Base-by-base conservation (phyloP, 176 grass and related monocot genomes). In the Cenchrus americanus region DNA sequence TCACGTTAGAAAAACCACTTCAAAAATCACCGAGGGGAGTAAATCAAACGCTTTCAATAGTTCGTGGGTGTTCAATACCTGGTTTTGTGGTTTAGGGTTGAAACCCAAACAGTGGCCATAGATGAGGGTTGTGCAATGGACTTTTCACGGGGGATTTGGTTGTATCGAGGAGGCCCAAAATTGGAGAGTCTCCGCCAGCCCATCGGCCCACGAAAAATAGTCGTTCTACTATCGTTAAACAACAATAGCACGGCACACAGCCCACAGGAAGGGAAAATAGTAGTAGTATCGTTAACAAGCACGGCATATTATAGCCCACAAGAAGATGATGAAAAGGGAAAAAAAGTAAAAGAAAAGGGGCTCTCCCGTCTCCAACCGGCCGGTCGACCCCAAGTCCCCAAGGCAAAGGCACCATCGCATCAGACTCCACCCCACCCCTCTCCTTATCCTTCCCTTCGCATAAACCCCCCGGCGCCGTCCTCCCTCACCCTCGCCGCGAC, bases 381-480 rank as follows among this genome's bases (percentile, higher is more conserved):
- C 6, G 13, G 47, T 11, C 54, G 21, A 58, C 54, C 19, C 52
- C 19, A 58, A 58, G 19, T 53, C 24, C 46, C 15, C 71, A 10
- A 11, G 72, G 6, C 52, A 13, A 13, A 18, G 50, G 32, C 78
- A 75, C 65, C 81, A 10, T 30, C 79, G 27, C n/a, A 13, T 71
- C 66, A 3, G 23, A 22, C 57, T 17, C 64, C 43, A 6, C 26
- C 10, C 85, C 24, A 9, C 72, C 54, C 14, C 22, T 62, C 82
- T 80, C 76, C 87, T 81, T 89, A 85, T 89, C 77, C 81, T 75
- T 80, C 75, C 48, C 50, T 40, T 59, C 41, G 57, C 70, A 32
- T 75, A 85, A 89, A 80, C 52, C 87, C 75, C 72, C 42, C 49
- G 37, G 41, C 60, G 57, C 82, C 76, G 71, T 37, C 26, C 80